These are phyloP conservation scores for Adansonia gregorii DNA, from an alignment of 441 rosid genomes.

Conservation along the genomic window DNA sequence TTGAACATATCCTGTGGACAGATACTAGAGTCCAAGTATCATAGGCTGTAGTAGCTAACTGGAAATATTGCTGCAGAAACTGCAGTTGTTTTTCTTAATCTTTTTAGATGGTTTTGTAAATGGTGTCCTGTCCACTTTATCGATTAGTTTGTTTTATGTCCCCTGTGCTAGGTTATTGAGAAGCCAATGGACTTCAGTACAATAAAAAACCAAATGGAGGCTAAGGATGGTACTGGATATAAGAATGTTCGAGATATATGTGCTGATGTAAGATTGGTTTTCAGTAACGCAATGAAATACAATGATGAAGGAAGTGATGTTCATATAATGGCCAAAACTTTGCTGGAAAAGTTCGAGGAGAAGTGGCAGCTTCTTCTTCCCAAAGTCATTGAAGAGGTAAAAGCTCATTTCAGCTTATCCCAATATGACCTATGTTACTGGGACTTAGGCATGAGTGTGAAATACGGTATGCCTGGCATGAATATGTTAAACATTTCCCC, in stretches of 20 bases:
- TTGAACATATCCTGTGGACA: background rate
- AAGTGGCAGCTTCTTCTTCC: slow-evolving; percentile 47
- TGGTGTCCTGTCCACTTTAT: background rate
- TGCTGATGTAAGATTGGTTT: slow-evolving; percentile 82
- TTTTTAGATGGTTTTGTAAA: background rate
- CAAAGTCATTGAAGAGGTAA: slow-evolving; percentile 87
- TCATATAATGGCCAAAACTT: slow-evolving; percentile 80
- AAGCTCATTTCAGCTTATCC: slow-evolving; percentile 11
- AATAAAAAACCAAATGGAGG: slow-evolving; percentile 84
- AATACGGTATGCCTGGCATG: no score
- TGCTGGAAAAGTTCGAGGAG: slow-evolving; percentile 85
- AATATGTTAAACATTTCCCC: no score
- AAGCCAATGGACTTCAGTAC: slow-evolving; percentile 97
- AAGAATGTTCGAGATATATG: slow-evolving; percentile 81
- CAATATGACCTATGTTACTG: background rate
- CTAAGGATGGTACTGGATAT: slow-evolving; percentile 84
- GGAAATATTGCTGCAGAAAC: background rate
- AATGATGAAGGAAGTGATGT: slow-evolving; percentile 63
- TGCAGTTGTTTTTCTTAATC: background rate
- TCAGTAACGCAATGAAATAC: slow-evolving; percentile 85
- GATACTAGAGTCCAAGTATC: background rate
- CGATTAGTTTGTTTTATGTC: slow-evolving; percentile 14
- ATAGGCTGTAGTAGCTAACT: background rate
- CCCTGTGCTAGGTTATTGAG: slow-evolving; percentile 66
- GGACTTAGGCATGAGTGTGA: no score